Evolutionary conservation across 805 yeast genomes (phyloP).

Genomic region (Candida vaughaniae): DNA sequence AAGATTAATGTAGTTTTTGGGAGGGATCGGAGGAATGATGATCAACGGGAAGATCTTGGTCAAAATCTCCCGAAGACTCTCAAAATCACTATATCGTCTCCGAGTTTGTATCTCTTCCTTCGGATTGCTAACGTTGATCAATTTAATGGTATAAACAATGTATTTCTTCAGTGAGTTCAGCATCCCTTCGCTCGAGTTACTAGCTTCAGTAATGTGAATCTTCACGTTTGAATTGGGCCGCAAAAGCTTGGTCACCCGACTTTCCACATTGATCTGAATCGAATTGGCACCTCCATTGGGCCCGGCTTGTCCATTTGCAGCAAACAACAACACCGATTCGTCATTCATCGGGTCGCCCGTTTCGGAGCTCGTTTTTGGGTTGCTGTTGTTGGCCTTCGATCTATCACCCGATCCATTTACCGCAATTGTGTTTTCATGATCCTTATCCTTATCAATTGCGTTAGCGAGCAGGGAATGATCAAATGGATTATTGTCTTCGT

Average conservation of each 20-base stretch:
- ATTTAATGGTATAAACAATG: slow-evolving; percentile 76
- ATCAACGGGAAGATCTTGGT: slow-evolving; percentile 74
- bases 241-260: slow-evolving; percentile 36
- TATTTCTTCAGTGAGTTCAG: slow-evolving; percentile 60
- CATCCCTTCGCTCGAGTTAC: slow-evolving; percentile 76
- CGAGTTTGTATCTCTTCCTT: slow-evolving; percentile 63
- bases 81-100: slow-evolving; percentile 86
- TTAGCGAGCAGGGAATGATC: slow-evolving; percentile 13
- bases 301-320: background rate
- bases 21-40: slow-evolving; percentile 91
- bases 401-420: background rate
- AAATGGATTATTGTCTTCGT: slow-evolving; percentile 39
- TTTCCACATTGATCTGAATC: slow-evolving; percentile 31
- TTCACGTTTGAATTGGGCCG: slow-evolving; percentile 26
- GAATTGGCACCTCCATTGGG: slow-evolving; percentile 14
- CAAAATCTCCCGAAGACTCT: slow-evolving; percentile 70
- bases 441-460: background rate
- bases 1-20: slow-evolving; percentile 40
- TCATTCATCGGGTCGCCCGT: too few relatives aligned
- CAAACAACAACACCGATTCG: background rate
- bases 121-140: slow-evolving; percentile 40
- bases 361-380: too few relatives aligned
- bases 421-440: background rate
- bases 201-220: slow-evolving; percentile 70
- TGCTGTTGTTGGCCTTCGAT: background rate